Conservation (phyloP, 2,329 filamentous ascomycete species). For the Phaeosphaeria sp. region DNA sequence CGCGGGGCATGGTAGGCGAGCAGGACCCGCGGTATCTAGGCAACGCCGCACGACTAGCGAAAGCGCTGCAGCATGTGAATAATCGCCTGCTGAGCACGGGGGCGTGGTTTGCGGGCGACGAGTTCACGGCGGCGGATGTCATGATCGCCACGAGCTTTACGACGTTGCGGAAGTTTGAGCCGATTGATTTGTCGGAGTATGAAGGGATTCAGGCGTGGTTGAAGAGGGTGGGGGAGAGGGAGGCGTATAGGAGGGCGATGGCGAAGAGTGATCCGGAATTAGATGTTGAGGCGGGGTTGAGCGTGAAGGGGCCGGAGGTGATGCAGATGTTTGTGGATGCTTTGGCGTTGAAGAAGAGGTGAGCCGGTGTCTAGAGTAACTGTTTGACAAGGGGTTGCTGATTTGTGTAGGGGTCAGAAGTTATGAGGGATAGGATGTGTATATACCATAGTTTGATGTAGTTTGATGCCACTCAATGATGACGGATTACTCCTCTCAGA, state of each 20-base stretch:
- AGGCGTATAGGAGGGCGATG: slow-evolving; percentile 59
- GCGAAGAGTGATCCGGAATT: slow-evolving; percentile 59
- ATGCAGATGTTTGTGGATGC: slow-evolving; percentile 28
- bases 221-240: slow-evolving; percentile 32
- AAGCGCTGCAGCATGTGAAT: slow-evolving; percentile 57
- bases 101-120: slow-evolving; percentile 65
- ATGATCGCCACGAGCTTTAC: slow-evolving; percentile 69
- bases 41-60: slow-evolving; percentile 44
- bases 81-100: slow-evolving; percentile 53
- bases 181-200: slow-evolving; percentile 45
- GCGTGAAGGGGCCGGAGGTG: slow-evolving; percentile 32
- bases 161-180: slow-evolving; percentile 64
- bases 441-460: background rate
- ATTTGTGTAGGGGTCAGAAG: background rate
- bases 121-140: slow-evolving; percentile 71
- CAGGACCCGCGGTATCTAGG: slow-evolving; percentile 46
- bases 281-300: slow-evolving; percentile 33
- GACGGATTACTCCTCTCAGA: background rate
- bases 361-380: background rate
- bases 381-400: background rate
- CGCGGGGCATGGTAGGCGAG: slow-evolving; percentile 36
- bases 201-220: slow-evolving; percentile 40
- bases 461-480: background rate
- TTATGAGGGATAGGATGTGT: background rate
- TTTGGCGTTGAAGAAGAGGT: slow-evolving; percentile 13